These are phyloP conservation scores for Hypoxylon sp. DNA, from an alignment of 2,329 filamentous ascomycete species.

Conservation along the genomic window DNA sequence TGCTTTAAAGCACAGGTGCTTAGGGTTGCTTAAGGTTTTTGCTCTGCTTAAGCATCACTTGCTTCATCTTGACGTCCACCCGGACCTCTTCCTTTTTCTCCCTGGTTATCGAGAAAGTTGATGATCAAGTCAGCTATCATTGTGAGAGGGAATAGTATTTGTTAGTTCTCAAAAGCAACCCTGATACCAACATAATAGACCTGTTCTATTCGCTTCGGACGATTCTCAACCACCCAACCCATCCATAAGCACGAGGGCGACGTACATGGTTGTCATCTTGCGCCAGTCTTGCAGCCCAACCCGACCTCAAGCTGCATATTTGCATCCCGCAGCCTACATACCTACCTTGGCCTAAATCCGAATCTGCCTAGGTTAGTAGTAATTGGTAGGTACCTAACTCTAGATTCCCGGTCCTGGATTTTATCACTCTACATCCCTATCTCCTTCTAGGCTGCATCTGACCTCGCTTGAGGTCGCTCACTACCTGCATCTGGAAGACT, in stretches of 20 bases:
- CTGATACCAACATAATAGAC: conserved; percentile 16
- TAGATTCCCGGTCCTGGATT: conserved; percentile 35
- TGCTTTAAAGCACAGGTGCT: not conserved
- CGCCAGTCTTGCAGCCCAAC: conserved; percentile 53
- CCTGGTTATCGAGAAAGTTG: not conserved
- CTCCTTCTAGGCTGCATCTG: conserved; percentile 39
- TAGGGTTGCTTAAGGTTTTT: conserved; percentile 5
- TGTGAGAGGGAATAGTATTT: conserved; percentile 9
- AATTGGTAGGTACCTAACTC: conserved; percentile 38
- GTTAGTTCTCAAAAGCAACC: conserved; percentile 3
- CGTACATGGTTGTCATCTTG: conserved; percentile 47
- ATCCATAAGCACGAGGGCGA: conserved; percentile 47
- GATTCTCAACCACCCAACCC: conserved; percentile 44
- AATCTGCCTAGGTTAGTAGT: conserved; percentile 36
- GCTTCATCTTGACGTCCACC: not conserved
- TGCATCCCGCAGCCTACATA: conserved; percentile 34
- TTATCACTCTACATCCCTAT: conserved; percentile 15
- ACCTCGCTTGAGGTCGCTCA: conserved; percentile 34
- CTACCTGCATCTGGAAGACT: conserved; percentile 39
- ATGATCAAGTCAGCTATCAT: conserved; percentile 8
- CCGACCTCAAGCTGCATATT: conserved; percentile 47
- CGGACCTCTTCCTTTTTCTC: conserved; percentile 5
- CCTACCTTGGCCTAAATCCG: conserved; percentile 39
- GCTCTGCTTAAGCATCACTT: conserved; percentile 6
- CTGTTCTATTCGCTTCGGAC: conserved; percentile 20